Conservation (phyloP, 2,329 filamentous ascomycete species). For the Aspergillus eucalypticola region DNA sequence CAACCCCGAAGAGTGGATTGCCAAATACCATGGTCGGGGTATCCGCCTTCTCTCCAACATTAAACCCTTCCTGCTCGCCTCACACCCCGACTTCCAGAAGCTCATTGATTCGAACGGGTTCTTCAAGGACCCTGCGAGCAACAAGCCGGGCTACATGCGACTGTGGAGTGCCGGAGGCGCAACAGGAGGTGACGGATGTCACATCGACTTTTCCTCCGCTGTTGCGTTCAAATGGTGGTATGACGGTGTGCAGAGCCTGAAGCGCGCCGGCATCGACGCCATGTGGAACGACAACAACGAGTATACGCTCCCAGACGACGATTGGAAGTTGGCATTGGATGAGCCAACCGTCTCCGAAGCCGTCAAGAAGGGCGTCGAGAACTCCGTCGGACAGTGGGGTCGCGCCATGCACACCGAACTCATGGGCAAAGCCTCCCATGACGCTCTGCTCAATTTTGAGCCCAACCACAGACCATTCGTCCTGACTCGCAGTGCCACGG, state of each 20-base stretch:
- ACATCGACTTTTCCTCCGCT: slow-evolving; percentile 71
- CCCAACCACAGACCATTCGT: slow-evolving; percentile 66
- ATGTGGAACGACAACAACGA: slow-evolving; percentile 84
- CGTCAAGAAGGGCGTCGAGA: slow-evolving; percentile 40
- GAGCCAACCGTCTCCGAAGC: slow-evolving; percentile 42
- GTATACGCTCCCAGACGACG: slow-evolving; percentile 66
- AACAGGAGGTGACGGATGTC: slow-evolving; percentile 68
- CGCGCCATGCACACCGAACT: slow-evolving; percentile 69
- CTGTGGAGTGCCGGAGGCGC: slow-evolving; percentile 73
- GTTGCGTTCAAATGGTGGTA: slow-evolving; percentile 72
- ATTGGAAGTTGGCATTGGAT: slow-evolving; percentile 64
- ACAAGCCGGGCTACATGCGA: slow-evolving; percentile 57
- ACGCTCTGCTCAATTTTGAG: slow-evolving; percentile 61
- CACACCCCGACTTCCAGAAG: slow-evolving; percentile 66
- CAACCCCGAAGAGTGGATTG: slow-evolving; percentile 64
- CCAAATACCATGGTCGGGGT: slow-evolving; percentile 62
- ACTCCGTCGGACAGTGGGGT: slow-evolving; percentile 67
- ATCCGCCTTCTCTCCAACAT: slow-evolving; percentile 71
- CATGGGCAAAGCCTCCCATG: slow-evolving; percentile 69
- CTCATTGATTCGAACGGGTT: slow-evolving; percentile 61
- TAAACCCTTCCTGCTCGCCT: slow-evolving; percentile 69
- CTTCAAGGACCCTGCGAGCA: slow-evolving; percentile 61
- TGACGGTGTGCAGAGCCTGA: slow-evolving; percentile 63
- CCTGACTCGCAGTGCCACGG: slow-evolving; percentile 68
- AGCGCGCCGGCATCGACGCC: slow-evolving; percentile 65